Evolutionary conservation across 305 asterid species (phyloP).

Genomic region (Lippia alba): DNA sequence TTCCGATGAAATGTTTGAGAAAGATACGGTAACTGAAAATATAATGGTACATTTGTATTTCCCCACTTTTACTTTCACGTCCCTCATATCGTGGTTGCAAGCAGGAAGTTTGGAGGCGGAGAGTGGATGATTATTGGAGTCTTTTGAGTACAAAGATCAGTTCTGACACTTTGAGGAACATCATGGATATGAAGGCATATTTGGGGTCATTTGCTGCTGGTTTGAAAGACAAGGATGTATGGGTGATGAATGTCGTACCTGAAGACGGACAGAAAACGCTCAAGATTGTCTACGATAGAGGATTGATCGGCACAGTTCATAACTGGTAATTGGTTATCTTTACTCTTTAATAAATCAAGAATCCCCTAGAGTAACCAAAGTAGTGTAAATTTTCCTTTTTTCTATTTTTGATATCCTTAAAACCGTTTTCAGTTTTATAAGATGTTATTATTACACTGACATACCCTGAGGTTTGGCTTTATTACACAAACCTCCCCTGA

Average conservation of each 20-base stretch:
- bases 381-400: too few species aligned
- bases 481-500: too few species aligned
- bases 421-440: too few species aligned
- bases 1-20: conserved; percentile 75
- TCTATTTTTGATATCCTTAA: too few species aligned
- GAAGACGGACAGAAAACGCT: conserved; percentile 90
- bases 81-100: conserved; percentile 10
- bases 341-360: too few species aligned
- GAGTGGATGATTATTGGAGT: conserved; percentile 74
- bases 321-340: conserved; percentile 55
- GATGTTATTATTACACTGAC: too few species aligned
- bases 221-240: conserved; percentile 76
- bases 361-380: too few species aligned
- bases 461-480: too few species aligned
- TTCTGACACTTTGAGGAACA: conserved; percentile 63
- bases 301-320: conserved; percentile 76
- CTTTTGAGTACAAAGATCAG: conserved; percentile 66
- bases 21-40: conserved; percentile 64
- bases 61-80: background rate
- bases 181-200: conserved; percentile 93
- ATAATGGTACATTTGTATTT: background rate
- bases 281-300: conserved; percentile 76
- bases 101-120: conserved; percentile 77
- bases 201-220: conserved; percentile 89
- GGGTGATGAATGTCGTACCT: conserved; percentile 92